Evolutionary conservation across 345 rosid genomes (phyloP), one percentile per base, ranked within the genome.

Genomic region (Melaleuca quinquenervia): DNA sequence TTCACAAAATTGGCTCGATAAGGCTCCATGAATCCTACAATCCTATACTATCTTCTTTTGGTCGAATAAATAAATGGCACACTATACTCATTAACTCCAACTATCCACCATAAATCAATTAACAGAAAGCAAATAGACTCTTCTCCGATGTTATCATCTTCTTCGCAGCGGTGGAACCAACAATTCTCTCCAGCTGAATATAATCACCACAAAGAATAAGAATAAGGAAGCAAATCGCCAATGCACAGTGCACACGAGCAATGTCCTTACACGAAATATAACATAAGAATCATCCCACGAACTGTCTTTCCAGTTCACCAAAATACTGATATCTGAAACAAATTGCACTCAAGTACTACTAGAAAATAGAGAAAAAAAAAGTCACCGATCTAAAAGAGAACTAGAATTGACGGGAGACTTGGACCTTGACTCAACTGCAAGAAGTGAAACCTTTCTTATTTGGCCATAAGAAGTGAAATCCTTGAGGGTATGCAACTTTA

Each of bases 181-280:
- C 98, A 52, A 95, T 93, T 88, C 98, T 93, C 91, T 97, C 97
- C 84, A 97, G 92, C 99, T 95, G 84, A 82, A 85, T 55, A 44
- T 58, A 49, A 44, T 36, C 26, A 52, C 86, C 82, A 84, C 32
- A 84, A 58, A 85, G 21, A 83, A 48, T 22, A 10, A 4, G 51
- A 51, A 52, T 6, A 12, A 36, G 80, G 22, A 36, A 78, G 48
- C 20, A 11, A 41, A 54, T 21, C 70, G 27, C 8, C 29, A 51
- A 20, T 27, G 82, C 48, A 27, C 55, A 11, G 22, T 60, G 27
- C 36, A 53, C n/a, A 53, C 49, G 26, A 83, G 50, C 45, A 54
- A 29, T 44, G 16, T 44, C 26, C 24, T 18, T 15, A 32, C 45
- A 64, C 45, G 16, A 64, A 64, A 64, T 32, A 64, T 64, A 45